Evolutionary conservation across 768 basidiomycete species (phyloP).

Genomic region (Pleurotus eryngii): DNA sequence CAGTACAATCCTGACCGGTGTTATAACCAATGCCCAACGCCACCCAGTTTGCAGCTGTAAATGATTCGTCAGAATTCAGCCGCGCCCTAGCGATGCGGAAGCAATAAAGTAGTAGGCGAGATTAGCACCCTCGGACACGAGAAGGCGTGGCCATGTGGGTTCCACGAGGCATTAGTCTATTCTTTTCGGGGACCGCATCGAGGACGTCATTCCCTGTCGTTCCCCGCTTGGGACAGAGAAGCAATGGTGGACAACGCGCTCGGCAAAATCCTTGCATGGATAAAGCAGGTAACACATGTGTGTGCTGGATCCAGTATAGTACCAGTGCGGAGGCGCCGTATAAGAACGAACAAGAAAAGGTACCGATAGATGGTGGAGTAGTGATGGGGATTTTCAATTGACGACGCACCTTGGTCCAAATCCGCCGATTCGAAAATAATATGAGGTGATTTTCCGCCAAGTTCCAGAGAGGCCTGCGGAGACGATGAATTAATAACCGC

Average conservation of each 20-base stretch:
- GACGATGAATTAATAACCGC: constrained; percentile 6
- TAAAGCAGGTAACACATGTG: neutral
- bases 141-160: too few species aligned
- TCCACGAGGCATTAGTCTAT: neutral
- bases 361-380: neutral
- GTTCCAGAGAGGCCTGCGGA: constrained; percentile 78
- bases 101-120: too few species aligned
- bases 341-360: neutral
- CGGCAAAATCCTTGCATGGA: too few species aligned
- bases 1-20: constrained; percentile 91
- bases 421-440: constrained; percentile 90
- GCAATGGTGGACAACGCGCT: too few species aligned
- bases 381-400: too few species aligned
- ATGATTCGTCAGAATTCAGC: neutral
- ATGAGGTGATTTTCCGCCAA: constrained; percentile 91
- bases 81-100: neutral
- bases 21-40: constrained; percentile 86
- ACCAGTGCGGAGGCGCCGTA: neutral
- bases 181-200: too few species aligned
- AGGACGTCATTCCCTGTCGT: too few species aligned
- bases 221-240: too few species aligned
- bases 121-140: too few species aligned
- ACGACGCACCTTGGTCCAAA: constrained; percentile 70
- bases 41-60: constrained; percentile 77
- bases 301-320: neutral